Evolutionary conservation across 2,329 filamentous ascomycete genomes (phyloP).

Genomic region (Ceratocystis papillata): DNA sequence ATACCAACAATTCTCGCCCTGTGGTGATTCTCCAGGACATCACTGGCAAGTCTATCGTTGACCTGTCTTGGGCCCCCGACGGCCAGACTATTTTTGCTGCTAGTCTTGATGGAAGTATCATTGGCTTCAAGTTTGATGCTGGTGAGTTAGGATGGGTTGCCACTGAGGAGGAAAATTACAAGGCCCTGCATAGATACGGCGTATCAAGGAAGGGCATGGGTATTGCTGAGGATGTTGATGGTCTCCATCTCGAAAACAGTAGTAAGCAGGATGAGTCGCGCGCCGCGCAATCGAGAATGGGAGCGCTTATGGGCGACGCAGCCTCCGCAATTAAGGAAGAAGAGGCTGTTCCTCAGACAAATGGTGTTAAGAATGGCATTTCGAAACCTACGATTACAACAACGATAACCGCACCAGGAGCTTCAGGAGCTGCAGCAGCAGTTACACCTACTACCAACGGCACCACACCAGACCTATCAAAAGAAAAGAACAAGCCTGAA

Average conservation of each 20-base stretch:
- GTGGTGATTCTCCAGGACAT: slow-evolving; percentile 85
- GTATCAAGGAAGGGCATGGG: slow-evolving; percentile 78
- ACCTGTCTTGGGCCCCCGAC: slow-evolving; percentile 87
- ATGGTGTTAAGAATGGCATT: slow-evolving; percentile 43
- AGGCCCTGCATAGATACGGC: slow-evolving; percentile 84
- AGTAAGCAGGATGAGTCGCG: slow-evolving; percentile 86
- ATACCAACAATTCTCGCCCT: slow-evolving; percentile 85
- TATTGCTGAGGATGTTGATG: slow-evolving; percentile 85
- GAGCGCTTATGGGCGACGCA: slow-evolving; percentile 84
- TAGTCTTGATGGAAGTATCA: slow-evolving; percentile 79
- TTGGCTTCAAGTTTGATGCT: slow-evolving; percentile 68
- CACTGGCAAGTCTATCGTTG: slow-evolving; percentile 81
- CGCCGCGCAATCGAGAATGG: slow-evolving; percentile 90
- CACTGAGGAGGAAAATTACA: slow-evolving; percentile 78
- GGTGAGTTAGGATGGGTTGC: slow-evolving; percentile 87
- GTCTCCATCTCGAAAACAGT: slow-evolving; percentile 73
- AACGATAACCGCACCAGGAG: background rate
- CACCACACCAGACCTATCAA: slow-evolving; percentile 29
- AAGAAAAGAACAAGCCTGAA: slow-evolving; percentile 30
- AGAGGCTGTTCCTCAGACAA: slow-evolving; percentile 27
- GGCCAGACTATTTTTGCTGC: slow-evolving; percentile 77
- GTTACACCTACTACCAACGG: slow-evolving; percentile 28
- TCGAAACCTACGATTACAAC: slow-evolving; percentile 30
- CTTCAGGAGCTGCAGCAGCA: background rate
- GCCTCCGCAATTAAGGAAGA: slow-evolving; percentile 36